Evolutionary conservation across 1,284 basidiomycete species (phyloP).

Genomic region (Filobasidium uniguttulatum): DNA sequence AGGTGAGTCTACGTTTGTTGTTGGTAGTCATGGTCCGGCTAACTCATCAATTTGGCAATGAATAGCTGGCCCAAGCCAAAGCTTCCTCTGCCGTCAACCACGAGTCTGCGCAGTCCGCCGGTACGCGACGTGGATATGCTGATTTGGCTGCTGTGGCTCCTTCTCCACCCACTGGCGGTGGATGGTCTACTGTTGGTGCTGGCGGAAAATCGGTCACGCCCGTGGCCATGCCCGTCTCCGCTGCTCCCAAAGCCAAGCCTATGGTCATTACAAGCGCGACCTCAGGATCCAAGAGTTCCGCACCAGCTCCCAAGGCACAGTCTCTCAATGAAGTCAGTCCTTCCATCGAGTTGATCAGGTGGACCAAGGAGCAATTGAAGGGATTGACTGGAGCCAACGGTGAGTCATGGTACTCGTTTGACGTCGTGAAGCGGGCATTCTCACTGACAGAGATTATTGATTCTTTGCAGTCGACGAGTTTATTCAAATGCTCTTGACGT

Average conservation of each 20-base stretch:
- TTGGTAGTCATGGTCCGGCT: too few species aligned
- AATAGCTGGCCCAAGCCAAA: conserved; percentile 15
- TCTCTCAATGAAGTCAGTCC: conserved; percentile 51
- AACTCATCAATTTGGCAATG: too few species aligned
- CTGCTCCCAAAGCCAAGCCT: conserved; percentile 18
- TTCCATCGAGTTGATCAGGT: conserved; percentile 77
- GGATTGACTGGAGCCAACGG: conserved; percentile 71
- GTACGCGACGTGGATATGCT: conserved; percentile 58
- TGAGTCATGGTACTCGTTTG: conserved; percentile 32
- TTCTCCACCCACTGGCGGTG: conserved; percentile 40
- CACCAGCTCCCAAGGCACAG: conserved; percentile 37
- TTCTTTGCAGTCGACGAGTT: conserved; percentile 67
- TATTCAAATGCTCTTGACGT: conserved; percentile 75
- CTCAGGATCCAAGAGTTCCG: conserved; percentile 19
- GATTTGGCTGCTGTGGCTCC: conserved; percentile 63
- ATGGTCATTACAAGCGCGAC: conserved; percentile 14
- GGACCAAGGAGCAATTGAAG: conserved; percentile 76
- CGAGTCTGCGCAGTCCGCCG: conserved; percentile 18
- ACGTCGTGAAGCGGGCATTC: not conserved
- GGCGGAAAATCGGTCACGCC: conserved; percentile 48
- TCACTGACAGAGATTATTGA: conserved; percentile 14
- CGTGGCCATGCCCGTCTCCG: conserved; percentile 15
- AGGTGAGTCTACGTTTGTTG: conserved; percentile 26
- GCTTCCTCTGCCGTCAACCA: conserved; percentile 33
- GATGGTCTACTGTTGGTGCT: conserved; percentile 75